A percentile compares a stretch with the other conserved stretches of the same genome.
Conservation (phyloP, 257 asterid species). For the Solanum dulcamara region DNA sequence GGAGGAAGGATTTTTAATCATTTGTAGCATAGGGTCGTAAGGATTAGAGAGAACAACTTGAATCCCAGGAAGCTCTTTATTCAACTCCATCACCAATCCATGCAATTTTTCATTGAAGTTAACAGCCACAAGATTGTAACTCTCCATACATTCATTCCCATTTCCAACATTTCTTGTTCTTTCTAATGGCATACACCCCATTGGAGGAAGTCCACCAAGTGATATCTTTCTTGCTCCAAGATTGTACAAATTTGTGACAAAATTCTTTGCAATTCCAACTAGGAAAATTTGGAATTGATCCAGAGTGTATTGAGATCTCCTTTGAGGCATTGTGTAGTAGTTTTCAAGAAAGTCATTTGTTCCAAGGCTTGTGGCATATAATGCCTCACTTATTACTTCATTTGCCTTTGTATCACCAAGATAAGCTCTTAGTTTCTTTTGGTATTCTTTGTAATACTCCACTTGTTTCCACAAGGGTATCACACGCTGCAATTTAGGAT, state of each 20-base stretch:
- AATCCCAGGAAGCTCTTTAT: conserved; percentile 34
- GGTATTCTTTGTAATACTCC: conserved; percentile 69
- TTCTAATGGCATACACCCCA: conserved; percentile 87
- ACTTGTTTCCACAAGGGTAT: conserved; percentile 85
- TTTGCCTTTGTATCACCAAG: conserved; percentile 52
- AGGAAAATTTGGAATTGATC: conserved; percentile 49
- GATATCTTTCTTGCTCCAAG: conserved; percentile 79
- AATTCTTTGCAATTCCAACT: conserved; percentile 36
- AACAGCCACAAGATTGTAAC: conserved; percentile 54
- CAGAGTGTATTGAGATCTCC: conserved; percentile 31
- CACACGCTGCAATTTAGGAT: conserved; percentile 40
- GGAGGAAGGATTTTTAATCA: conserved; percentile 33
- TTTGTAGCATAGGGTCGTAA: conserved; percentile 26
- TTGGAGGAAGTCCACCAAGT: conserved; percentile 71
- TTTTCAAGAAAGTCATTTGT: conserved; percentile 83
- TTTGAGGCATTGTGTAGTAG: conserved; percentile 39
- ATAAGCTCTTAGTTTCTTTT: conserved; percentile 33
- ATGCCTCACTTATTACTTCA: conserved; percentile 26
- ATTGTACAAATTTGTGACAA: conserved; percentile 30
- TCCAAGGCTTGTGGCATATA: conserved; percentile 66
- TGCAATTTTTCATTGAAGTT: conserved; percentile 48
- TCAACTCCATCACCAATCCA: conserved; percentile 27
- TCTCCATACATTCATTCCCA: conserved; percentile 38
- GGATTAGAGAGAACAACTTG: conserved; percentile 72
- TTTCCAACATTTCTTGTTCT: conserved; percentile 35